Evolutionary conservation across 768 basidiomycete genomes (phyloP).

Genomic region (Calocybe indica): DNA sequence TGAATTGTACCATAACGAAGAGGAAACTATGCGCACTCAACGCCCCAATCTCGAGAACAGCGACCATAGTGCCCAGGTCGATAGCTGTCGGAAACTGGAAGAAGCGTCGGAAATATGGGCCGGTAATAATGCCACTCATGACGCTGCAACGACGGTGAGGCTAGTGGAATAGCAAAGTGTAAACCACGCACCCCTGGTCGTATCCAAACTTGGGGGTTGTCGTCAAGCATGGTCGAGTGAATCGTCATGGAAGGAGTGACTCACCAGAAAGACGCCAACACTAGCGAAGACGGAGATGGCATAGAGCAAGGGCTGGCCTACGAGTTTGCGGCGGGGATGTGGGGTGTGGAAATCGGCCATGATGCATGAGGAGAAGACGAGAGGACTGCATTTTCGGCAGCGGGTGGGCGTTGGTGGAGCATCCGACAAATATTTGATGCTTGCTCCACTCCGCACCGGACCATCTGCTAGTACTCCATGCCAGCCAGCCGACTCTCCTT

Average conservation of each 20-base stretch:
- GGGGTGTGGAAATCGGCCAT: constrained; percentile 37
- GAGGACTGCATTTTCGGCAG: neutral
- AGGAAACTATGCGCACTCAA: constrained; percentile 49
- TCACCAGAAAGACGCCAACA: constrained; percentile 79
- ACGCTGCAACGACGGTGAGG: constrained; percentile 40
- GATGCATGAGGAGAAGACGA: constrained; percentile 4
- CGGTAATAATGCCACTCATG: constrained; percentile 90
- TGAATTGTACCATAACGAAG: neutral
- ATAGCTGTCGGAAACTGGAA: constrained; percentile 74
- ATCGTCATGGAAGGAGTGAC: constrained; percentile 22
- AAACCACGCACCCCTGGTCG: constrained; percentile 66
- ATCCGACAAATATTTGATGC: neutral
- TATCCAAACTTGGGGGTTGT: constrained; percentile 59
- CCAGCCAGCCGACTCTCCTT: constrained; percentile 39
- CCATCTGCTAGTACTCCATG: neutral
- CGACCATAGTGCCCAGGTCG: constrained; percentile 90
- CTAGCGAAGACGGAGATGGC: constrained; percentile 77
- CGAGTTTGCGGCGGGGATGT: constrained; percentile 45
- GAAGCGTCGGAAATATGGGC: constrained; percentile 74
- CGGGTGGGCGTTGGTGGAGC: neutral
- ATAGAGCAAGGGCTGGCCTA: constrained; percentile 75
- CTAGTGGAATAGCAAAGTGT: constrained; percentile 1
- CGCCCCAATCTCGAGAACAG: constrained; percentile 90
- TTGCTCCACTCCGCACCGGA: neutral
- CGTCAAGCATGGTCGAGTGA: constrained; percentile 2